Base-by-base conservation (phyloP, 768 basidiomycete species). In the Phaeolepiota aurea region DNA sequence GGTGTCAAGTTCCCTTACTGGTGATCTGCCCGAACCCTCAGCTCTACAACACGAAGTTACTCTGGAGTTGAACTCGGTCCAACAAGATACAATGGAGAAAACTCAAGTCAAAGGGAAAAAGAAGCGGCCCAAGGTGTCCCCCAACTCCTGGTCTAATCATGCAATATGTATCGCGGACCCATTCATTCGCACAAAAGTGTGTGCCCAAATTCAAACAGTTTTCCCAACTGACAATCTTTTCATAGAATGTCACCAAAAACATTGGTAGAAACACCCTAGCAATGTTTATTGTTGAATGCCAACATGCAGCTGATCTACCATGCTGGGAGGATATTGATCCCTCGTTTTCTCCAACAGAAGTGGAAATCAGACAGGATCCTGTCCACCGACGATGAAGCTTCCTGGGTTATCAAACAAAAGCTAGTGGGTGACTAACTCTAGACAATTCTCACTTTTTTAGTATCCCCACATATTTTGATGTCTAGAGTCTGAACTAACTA, bases 161-260 rank as follows among this genome's bases (percentile, higher is more conserved):
- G 13, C 14, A 19, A 10, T 38, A 22, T 38, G 16, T 22, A 37
- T 38, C 16, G 28, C 30, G 25, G 11, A 45, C 33, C 70, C 70
- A 0, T 72, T 72, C 49, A 57, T 68, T 35, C 50, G 44, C 14
- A 51, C 44, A 22, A 69, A 64, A 62, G 69, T 66, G 36, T 28
- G 44, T 39, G 15, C 18, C 25, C 33, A 28, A 20, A 22, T 13
- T 12, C 37, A 34, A 5, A 7, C 33, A 11, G 9, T 35, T 19
- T 7, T 15, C 33, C 15, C 18, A 35, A 35, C 18, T 5, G 9
- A 7, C 18, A 35, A 35, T 41, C 21, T 9, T 32, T 31, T 14
- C 12, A 19, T 31, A 54, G 53, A 54, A 54, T 22, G 19, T 54
- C 3, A 46, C 53, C 4, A 21, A 3, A 15, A 41, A 32, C 22